phyloP scores from a whole-genome alignment of 2,329 filamentous ascomycete species.

The Alternaria brassicae region DNA sequence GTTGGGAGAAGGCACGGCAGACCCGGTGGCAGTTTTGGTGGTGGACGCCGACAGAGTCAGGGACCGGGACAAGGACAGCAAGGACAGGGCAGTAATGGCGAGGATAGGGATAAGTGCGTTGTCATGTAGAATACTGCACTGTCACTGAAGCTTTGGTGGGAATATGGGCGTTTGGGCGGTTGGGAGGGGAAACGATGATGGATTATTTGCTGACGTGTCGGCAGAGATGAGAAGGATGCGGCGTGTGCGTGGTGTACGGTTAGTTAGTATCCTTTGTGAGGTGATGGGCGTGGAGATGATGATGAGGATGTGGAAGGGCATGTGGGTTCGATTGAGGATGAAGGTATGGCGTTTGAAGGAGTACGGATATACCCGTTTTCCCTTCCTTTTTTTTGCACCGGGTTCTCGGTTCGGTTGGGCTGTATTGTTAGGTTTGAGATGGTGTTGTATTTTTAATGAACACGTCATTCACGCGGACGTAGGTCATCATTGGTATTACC shows the following conservation, averaged over 20 bases:
- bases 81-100: constrained; percentile 6
- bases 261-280: not conserved
- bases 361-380: not conserved
- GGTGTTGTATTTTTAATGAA: no score
- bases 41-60: no score
- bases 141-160: not conserved
- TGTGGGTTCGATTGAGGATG: not conserved
- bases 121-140: constrained; percentile 36
- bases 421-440: not conserved
- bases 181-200: not conserved
- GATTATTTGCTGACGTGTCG: not conserved
- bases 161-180: not conserved
- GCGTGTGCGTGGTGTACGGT: not conserved
- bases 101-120: constrained; percentile 44
- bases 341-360: not conserved
- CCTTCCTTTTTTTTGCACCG: not conserved
- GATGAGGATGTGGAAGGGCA: not conserved
- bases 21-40: no score
- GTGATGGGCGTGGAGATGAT: not conserved
- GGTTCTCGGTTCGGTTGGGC: no score
- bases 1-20: no score
- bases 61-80: not conserved
- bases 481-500: no score
- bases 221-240: not conserved
- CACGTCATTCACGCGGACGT: no score